These are phyloP conservation scores for Aquilaria agallochum DNA, from an alignment of 441 rosid genomes.

Conservation along the genomic window DNA sequence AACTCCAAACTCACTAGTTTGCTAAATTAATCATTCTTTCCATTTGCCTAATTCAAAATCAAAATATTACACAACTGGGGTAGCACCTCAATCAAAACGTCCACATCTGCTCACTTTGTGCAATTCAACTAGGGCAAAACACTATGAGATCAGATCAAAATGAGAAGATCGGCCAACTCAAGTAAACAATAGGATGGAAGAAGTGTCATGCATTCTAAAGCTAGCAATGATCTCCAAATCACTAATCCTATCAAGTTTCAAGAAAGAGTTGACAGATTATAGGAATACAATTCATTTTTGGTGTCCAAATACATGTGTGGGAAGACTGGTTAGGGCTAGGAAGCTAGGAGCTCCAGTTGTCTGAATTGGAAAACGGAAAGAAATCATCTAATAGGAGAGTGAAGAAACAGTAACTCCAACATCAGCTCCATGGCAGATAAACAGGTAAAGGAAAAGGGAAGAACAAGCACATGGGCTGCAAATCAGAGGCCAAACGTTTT, in stretches of 20 bases:
- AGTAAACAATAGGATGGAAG: not conserved
- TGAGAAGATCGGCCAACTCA: not conserved
- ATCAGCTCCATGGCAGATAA: not conserved
- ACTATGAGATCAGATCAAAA: not conserved
- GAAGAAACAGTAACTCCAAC: not conserved
- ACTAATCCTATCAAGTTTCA: too few relatives aligned
- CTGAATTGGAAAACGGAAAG: too few relatives aligned
- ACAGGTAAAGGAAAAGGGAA: not conserved
- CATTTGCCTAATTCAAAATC: too few relatives aligned
- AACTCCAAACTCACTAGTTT: too few relatives aligned
- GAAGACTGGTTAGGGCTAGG: not conserved
- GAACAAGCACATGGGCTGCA: not conserved
- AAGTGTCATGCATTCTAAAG: not conserved
- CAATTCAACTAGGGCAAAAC: too few relatives aligned
- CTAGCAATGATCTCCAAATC: too few relatives aligned
- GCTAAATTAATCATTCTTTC: too few relatives aligned
- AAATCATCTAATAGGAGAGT: not conserved
- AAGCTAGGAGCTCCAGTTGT: not conserved
- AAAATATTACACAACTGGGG: too few relatives aligned
- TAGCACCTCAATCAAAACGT: too few relatives aligned
- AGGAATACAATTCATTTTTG: too few relatives aligned
- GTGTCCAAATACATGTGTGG: not conserved
- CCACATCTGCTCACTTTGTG: too few relatives aligned
- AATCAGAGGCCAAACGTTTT: slow-evolving; percentile 1
- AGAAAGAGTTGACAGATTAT: too few relatives aligned